Conservation (phyloP, 2,329 filamentous ascomycete species). For the Gyromitra esculenta region DNA sequence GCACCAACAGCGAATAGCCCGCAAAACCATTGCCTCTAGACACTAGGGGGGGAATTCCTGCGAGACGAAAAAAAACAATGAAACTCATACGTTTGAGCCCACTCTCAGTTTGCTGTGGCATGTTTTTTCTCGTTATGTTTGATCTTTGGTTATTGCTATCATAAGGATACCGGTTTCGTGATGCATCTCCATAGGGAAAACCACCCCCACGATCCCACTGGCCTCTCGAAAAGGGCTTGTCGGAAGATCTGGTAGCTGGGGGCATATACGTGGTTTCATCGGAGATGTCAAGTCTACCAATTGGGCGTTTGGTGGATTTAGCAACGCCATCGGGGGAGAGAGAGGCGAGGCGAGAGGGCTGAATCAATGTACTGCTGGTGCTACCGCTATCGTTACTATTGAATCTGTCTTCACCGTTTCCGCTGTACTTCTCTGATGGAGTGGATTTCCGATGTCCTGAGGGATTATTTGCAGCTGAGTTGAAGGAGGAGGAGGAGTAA, state of each 20-base stretch:
- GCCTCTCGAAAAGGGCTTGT: constrained; percentile 1
- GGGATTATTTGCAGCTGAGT: constrained; percentile 34
- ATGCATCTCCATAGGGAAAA: neutral
- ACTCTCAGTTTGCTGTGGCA: neutral
- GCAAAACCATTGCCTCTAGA: neutral
- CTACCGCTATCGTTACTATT: constrained; percentile 1
- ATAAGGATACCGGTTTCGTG: neutral
- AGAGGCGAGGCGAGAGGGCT: constrained; percentile 24
- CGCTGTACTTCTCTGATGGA: constrained; percentile 6
- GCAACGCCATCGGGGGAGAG: constrained; percentile 20
- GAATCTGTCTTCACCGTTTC: constrained; percentile 11
- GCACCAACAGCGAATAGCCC: neutral
- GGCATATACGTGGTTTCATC: constrained; percentile 47
- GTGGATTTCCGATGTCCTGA: constrained; percentile 8
- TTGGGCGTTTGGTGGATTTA: constrained; percentile 12
- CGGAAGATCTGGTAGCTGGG: constrained; percentile 14
- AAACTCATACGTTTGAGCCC: constrained; percentile 34
- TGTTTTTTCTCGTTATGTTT: constrained; percentile 1
- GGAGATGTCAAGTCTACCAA: constrained; percentile 49
- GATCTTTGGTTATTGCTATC: neutral
- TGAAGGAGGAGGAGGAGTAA: constrained; percentile 24
- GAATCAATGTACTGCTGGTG: constrained; percentile 20
- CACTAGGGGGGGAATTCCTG: neutral
- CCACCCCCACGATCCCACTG: neutral
- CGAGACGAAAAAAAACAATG: neutral